Percentiles rank a stretch among this genome's conserved stretches.
These are phyloP conservation scores for Stagonosporopsis rhizophila DNA, from an alignment of 2,329 filamentous ascomycete genomes.

Conservation along the genomic window DNA sequence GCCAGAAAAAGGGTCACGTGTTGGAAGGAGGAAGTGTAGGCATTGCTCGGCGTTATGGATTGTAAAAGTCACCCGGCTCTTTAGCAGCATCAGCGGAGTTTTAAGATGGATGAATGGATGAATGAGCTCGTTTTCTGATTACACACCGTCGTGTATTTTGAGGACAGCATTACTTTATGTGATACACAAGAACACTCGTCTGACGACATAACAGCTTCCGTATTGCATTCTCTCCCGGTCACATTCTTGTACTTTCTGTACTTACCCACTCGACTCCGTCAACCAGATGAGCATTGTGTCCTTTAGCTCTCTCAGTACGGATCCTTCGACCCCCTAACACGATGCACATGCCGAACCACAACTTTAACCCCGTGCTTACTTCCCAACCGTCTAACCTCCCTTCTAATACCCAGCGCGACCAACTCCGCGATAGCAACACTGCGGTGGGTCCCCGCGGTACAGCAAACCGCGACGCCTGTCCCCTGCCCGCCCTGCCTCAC, in stretches of 20 bases:
- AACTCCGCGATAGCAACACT: constrained; percentile 42
- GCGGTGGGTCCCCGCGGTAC: constrained; percentile 39
- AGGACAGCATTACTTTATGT: too few species aligned
- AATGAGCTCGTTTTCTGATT: background rate
- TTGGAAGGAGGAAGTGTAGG: constrained; percentile 6
- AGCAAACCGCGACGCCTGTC: constrained; percentile 34
- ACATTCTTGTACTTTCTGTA: too few species aligned
- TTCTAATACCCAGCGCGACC: constrained; percentile 32
- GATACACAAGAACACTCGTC: too few species aligned
- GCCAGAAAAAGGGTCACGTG: background rate
- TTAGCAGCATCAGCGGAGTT: constrained; percentile 19
- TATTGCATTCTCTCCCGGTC: too few species aligned
- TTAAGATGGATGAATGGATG: constrained; percentile 8
- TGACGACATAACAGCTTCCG: too few species aligned
- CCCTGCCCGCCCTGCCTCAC: constrained; percentile 5
- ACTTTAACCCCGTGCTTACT: constrained; percentile 27
- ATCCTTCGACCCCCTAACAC: constrained; percentile 30
- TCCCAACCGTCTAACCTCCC: constrained; percentile 19
- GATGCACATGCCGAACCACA: constrained; percentile 40
- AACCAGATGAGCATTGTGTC: too few species aligned
- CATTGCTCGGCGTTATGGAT: constrained; percentile 21
- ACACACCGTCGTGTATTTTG: background rate
- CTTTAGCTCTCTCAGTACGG: constrained; percentile 23
- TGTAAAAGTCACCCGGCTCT: constrained; percentile 20
- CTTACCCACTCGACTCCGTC: background rate